Base-by-base conservation (phyloP, 108 stramenopile genomes). In the Cyclotella sp. region DNA sequence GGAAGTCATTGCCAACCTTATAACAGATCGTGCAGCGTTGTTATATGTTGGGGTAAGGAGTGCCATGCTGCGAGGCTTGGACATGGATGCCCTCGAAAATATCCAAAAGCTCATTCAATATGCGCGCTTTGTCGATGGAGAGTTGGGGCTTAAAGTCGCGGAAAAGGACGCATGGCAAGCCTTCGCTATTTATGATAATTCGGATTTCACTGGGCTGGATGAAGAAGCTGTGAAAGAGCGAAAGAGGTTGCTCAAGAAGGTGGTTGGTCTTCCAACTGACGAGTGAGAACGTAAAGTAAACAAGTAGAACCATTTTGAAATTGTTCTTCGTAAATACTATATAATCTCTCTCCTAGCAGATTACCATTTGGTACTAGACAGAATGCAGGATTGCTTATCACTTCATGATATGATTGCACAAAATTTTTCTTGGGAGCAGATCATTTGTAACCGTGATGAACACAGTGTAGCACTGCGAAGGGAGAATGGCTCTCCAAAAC, bases 121-220 rank as follows among this genome's bases (percentile, higher is more conserved):
- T 71, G 92, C 90, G 27, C 78, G 74, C 30, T 94, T 96, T 71
- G 87, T 89, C 8, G 89, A 89, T 63, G 93, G 93, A 24, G 85
- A 81, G n/a, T 70, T 94, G 68, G 89, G 84, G 40, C 63, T 96
- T 16, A 49, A 68, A 39, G 87, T 92, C 15, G 85, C 89, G 34
- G 87, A 92, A 70, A 72, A 86, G 26, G 82, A 71, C 40, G 93
- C 86, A 27, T 76, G 87, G 61, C 84, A 85, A 70, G 85, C 92
- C 22, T 84, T 85, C 72, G 86, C 85, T 58, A 66, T 92, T 28
- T 96, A 89, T 82, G 93, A 93, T 63, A 80, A 84, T 21, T 68
- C 87, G 41, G 91, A 93, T 81, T 91, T 88, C 54, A 58, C 60
- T 16, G 88, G 84, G 34, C 54, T 83, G 21, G 87, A 89, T 21